phyloP scores from a whole-genome alignment of 2,329 filamentous ascomycete species.

The Cadophora gregata region DNA sequence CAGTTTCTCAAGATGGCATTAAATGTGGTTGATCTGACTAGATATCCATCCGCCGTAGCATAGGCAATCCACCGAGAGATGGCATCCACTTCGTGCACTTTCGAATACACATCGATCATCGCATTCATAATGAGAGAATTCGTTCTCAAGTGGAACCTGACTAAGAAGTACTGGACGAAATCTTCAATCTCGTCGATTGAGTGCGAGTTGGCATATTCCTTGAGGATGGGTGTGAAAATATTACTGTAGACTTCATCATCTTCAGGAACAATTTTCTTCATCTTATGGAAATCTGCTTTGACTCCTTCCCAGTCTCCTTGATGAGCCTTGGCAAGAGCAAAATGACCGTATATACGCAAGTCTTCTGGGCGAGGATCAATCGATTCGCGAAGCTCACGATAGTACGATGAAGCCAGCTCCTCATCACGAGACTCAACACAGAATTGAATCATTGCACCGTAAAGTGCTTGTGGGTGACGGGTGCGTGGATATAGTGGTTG shows the following conservation, averaged over 20 bases:
- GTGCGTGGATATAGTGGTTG: slow-evolving; percentile 26
- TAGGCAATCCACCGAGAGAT: slow-evolving; percentile 41
- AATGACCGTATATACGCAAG: slow-evolving; percentile 41
- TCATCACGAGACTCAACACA: slow-evolving; percentile 42
- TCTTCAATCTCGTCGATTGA: slow-evolving; percentile 39
- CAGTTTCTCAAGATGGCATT: slow-evolving; percentile 42
- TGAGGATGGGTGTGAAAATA: slow-evolving; percentile 41
- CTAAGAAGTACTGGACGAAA: slow-evolving; percentile 38
- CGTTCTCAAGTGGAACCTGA: slow-evolving; percentile 32
- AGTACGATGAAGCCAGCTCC: slow-evolving; percentile 35
- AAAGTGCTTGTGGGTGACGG: slow-evolving; percentile 37
- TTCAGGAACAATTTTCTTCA: slow-evolving; percentile 26
- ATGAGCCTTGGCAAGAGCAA: slow-evolving; percentile 43
- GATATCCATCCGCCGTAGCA: slow-evolving; percentile 29
- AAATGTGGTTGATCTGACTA: slow-evolving; percentile 37
- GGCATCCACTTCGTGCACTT: slow-evolving; percentile 39
- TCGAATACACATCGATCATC: slow-evolving; percentile 41
- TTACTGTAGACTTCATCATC: slow-evolving; percentile 30
- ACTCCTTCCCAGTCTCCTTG: slow-evolving; percentile 42
- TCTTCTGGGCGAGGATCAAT: slow-evolving; percentile 24
- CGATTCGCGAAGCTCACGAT: slow-evolving; percentile 26
- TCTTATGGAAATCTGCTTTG: slow-evolving; percentile 37
- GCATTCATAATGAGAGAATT: slow-evolving; percentile 40
- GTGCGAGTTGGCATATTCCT: slow-evolving; percentile 40
- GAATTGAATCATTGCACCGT: slow-evolving; percentile 42